Evolutionary conservation across 2,329 filamentous ascomycete genomes (phyloP).

Genomic region (Lasiodiplodia sp.): DNA sequence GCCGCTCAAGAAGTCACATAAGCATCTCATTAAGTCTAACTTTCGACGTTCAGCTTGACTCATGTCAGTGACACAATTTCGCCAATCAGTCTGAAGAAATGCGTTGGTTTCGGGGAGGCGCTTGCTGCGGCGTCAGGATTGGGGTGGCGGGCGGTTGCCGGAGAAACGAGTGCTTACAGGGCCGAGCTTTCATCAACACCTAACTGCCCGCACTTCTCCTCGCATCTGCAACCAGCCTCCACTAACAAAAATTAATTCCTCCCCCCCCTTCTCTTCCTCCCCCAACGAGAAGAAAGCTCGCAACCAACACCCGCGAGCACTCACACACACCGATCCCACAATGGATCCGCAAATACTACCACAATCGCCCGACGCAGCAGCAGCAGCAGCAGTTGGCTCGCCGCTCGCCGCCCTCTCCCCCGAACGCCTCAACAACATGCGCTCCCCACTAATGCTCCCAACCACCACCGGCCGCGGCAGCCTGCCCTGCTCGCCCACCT

Average conservation of each 20-base stretch:
- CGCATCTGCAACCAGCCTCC: background rate
- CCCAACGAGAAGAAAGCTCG: conserved; percentile 9
- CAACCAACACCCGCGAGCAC: background rate
- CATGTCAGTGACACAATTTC: background rate
- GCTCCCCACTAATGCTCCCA: conserved; percentile 38
- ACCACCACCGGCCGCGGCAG: conserved; percentile 45
- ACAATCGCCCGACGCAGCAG: background rate
- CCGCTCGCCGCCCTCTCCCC: conserved; percentile 69
- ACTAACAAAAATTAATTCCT: background rate
- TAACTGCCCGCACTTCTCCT: background rate
- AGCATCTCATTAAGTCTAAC: background rate
- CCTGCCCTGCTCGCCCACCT: conserved; percentile 47
- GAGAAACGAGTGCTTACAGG: background rate
- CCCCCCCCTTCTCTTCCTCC: background rate
- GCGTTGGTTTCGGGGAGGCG: background rate
- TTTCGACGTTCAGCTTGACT: background rate
- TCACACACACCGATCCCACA: background rate
- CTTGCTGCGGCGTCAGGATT: background rate
- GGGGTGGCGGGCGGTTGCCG: conserved; percentile 1
- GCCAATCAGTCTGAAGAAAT: background rate
- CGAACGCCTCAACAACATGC: conserved; percentile 65
- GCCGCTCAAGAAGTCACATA: background rate
- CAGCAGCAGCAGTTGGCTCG: conserved; percentile 58
- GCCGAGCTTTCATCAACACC: background rate
- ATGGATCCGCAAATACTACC: conserved; percentile 12